Evolutionary conservation across 2,329 filamentous ascomycete genomes (phyloP), one percentile per base, ranked within the genome.

Genomic region (Aspergillus ibericus): DNA sequence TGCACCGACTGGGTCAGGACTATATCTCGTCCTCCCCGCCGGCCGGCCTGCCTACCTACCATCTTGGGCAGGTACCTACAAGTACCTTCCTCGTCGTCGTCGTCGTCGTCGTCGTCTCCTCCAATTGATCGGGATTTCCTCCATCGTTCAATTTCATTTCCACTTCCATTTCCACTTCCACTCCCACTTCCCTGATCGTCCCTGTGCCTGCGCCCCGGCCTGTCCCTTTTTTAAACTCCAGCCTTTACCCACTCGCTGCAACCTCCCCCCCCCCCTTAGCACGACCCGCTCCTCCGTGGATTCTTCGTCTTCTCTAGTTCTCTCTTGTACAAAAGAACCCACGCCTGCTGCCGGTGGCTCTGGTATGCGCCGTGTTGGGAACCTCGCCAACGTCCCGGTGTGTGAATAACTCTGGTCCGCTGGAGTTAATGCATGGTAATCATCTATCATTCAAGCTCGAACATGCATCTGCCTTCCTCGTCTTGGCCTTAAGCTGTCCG

Each of bases 391-490:
- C 20, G 29, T 6, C 12, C 44, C 59, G 57, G 53, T n/a, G 55
- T 46, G 50, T 56, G 50, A 51, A 58, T 56, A 47, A 58, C 29
- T 44, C 27, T 35, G 36, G 29, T 35, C 34, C 18, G 22, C 49
- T 49, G 5, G 35, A 40, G 16, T 29, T 29, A 22, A 38, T 44
- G 55, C 58, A 56, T 54, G 55, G 63, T 63, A 69, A 64, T 62
- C 53, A 58, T 68, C 68, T 73, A 65, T 44, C 51, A 32, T 68
- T 65, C 71, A 63, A 56, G 55, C 60, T 68, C 65, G 75, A 78
- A 75, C 73, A 82, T 82, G 80, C 79, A 82, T 80, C 75, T 70
- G 73, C 73, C 71, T 75, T 77, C 68, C 75, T 77, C 76, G 74
- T 73, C 72, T 75, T 75, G 75, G 74, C 74, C 73, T 67, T 76